These are phyloP conservation scores for Claviceps sorghi DNA, from an alignment of 2,329 filamentous ascomycete genomes.

Conservation along the genomic window DNA sequence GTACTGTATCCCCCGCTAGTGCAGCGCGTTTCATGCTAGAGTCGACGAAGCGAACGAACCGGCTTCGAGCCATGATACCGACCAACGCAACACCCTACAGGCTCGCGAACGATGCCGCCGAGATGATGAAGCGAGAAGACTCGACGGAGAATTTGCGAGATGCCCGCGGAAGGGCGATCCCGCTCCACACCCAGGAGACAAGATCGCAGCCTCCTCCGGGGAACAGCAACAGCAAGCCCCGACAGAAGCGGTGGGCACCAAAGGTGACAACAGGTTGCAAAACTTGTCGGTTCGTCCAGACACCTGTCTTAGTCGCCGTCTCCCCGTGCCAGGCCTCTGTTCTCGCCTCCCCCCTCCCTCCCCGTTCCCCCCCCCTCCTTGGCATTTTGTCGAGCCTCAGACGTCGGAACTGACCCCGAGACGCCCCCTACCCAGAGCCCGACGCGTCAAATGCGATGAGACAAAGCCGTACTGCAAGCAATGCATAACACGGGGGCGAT, in stretches of 20 bases:
- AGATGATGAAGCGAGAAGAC: neutral
- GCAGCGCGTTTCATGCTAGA: neutral
- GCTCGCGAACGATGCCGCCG: neutral
- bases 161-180: neutral
- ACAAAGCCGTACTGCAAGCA: constrained; percentile 3
- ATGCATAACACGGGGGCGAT: constrained; percentile 2
- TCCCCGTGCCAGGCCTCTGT: too few species aligned
- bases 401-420: neutral
- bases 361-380: neutral
- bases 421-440: neutral
- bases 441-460: constrained; percentile 3
- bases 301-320: neutral
- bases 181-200: neutral
- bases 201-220: neutral
- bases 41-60: neutral
- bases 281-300: constrained; percentile 4
- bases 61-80: neutral
- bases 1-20: constrained; percentile 1
- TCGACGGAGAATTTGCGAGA: neutral
- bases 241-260: constrained; percentile 4
- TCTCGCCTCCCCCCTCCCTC: too few species aligned
- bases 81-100: neutral
- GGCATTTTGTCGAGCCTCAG: neutral
- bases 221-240: neutral
- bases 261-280: constrained; percentile 4